phyloP scores from a whole-genome alignment of 352 stramenopile genomes.

The Globisporangium emineosum region DNA sequence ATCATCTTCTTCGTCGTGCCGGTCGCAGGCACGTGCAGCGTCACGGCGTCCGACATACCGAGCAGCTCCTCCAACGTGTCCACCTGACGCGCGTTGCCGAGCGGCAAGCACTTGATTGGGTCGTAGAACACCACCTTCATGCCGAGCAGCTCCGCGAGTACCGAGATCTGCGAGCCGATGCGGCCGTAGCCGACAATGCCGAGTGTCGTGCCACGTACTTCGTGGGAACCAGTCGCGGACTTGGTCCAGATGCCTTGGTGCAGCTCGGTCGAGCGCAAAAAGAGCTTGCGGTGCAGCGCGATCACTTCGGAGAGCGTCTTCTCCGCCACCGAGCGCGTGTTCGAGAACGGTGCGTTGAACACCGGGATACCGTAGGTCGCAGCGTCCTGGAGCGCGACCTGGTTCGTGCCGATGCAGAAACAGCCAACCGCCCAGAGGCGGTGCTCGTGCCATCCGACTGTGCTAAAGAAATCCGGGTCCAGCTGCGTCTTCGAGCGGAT shows the following conservation, averaged over 20 bases:
- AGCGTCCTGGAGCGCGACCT: slow-evolving; percentile 61
- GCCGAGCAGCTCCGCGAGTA: slow-evolving; percentile 83
- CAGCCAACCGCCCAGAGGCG: slow-evolving; percentile 77
- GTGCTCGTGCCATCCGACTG: slow-evolving; percentile 75
- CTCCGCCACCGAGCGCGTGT: slow-evolving; percentile 82
- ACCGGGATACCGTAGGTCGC: slow-evolving; percentile 68
- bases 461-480: slow-evolving; percentile 72
- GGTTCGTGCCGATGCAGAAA: slow-evolving; percentile 86
- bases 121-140: slow-evolving; percentile 96
- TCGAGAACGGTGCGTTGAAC: slow-evolving; percentile 85
- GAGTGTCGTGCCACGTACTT: slow-evolving; percentile 79
- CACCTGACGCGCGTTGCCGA: slow-evolving; percentile 78
- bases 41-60: slow-evolving; percentile 88
- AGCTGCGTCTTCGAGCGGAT: slow-evolving; percentile 85
- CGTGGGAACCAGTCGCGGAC: slow-evolving; percentile 68
- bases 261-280: slow-evolving; percentile 71
- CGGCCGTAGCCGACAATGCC: slow-evolving; percentile 80
- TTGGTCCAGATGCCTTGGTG: slow-evolving; percentile 81
- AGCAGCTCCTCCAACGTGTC: slow-evolving; percentile 86
- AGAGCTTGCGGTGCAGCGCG: slow-evolving; percentile 80
- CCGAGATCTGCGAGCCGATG: slow-evolving; percentile 81
- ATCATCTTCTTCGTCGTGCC: slow-evolving; percentile 92
- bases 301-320: slow-evolving; percentile 84
- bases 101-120: slow-evolving; percentile 81
- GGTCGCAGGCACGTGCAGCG: slow-evolving; percentile 95